These are phyloP conservation scores for Ogataea ganodermae DNA, from an alignment of 805 yeast species.

Conservation along the genomic window DNA sequence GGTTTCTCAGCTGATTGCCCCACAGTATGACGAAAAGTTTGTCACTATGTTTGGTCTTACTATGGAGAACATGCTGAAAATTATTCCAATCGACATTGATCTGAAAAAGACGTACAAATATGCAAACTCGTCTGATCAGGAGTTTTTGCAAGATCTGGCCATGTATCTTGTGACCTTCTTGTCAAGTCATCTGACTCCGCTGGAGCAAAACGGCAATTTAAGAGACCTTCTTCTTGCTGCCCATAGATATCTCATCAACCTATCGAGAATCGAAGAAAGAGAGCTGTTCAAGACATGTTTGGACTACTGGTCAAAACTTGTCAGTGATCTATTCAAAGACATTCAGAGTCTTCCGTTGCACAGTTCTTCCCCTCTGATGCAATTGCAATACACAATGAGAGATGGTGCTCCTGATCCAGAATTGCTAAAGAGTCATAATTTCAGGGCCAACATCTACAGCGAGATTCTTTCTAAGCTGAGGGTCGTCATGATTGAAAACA, in stretches of 20 bases:
- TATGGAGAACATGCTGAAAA: constrained; percentile 64
- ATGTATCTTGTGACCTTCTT: constrained; percentile 88
- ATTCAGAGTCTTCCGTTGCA: constrained; percentile 76
- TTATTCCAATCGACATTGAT: constrained; percentile 75
- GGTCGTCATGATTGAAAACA: constrained; percentile 90
- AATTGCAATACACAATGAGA: constrained; percentile 49
- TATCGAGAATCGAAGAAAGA: constrained; percentile 91
- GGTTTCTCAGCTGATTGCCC: constrained; percentile 67
- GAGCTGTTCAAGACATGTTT: constrained; percentile 93
- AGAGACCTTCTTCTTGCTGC: constrained; percentile 67
- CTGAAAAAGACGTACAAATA: constrained; percentile 68
- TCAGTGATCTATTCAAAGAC: constrained; percentile 79
- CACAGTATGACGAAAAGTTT: constrained; percentile 58
- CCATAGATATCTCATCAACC: constrained; percentile 77
- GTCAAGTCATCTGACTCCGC: constrained; percentile 64
- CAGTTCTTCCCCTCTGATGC: constrained; percentile 76
- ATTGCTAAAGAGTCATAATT: constrained; percentile 70
- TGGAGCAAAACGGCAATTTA: constrained; percentile 55
- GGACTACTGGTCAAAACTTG: constrained; percentile 91
- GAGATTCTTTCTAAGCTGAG: constrained; percentile 79
- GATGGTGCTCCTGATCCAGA: constrained; percentile 90
- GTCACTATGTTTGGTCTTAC: constrained; percentile 69
- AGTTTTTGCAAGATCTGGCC: constrained; percentile 91
- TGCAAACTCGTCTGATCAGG: constrained; percentile 85
- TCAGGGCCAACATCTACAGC: constrained; percentile 84